Base-by-base conservation (phyloP, 169 alveolate genomes). In the Plasmodium gaboni region DNA sequence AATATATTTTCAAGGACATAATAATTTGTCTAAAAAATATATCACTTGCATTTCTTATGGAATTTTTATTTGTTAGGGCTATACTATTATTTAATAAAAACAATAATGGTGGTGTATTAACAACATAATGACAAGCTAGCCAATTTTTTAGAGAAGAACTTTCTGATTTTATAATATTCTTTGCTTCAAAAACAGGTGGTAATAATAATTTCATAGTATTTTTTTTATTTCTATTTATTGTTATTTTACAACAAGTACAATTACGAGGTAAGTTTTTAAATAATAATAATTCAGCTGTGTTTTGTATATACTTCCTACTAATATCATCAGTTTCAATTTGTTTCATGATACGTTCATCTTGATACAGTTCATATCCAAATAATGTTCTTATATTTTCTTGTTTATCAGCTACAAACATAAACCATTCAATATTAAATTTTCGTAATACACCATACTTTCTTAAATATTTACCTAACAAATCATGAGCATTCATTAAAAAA, bases 61-160 rank as follows among this genome's bases (percentile, higher is more conserved):
- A 78, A 48, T 87, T 88, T 87, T 92, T 92, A 74, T 91, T 91
- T 0, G 89, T 88, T 55, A 94, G 74, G 4, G 93, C 88, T 7
- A 94, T 91, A 26, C 93, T 92, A 80, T 88, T 87, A 69, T 94
- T 92, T 67, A 92, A 24, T 64, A 94, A 89, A 50, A 94, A 88
- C 13, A 94, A 63, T 46, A 88, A 87, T 9, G 96, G 95, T 3
- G 95, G 94, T 48, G 93, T 85, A 71, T 94, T 94, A 32, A 94
- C 94, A 59, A 92, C 94, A 73, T 92, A 91, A 64, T 94, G 94
- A 57, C 93, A 86, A 51, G 94, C 95, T 63, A 87, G 87, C 96
- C 96, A 94, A 87, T 94, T 94, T 50, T 87, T 90, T 7, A 88
- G 71, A 13, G 92, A 61, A 26, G 93, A 92, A n/a, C 61, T 76